phyloP scores from a whole-genome alignment of 208 protist species.

The Leishmania arabica region DNA sequence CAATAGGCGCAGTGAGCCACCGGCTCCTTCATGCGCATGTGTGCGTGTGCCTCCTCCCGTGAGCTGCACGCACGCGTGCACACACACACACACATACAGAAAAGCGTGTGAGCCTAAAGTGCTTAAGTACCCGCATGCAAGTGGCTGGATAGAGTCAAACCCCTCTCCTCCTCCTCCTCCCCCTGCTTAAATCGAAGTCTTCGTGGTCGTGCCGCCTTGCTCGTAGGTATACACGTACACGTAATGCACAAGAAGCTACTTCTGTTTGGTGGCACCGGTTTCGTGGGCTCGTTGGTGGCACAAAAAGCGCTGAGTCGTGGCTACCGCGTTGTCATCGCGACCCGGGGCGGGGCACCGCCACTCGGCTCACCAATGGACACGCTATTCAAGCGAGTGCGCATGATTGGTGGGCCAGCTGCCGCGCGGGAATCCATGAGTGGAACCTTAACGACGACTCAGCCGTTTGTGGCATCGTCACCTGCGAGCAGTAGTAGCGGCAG shows the following conservation, averaged over 20 bases:
- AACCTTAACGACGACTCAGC: not conserved
- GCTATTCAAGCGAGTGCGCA: slow-evolving; percentile 38
- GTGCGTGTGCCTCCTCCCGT: not conserved
- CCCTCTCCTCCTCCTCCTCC: too few relatives aligned
- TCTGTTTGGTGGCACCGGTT: slow-evolving; percentile 86
- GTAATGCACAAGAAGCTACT: slow-evolving; percentile 72
- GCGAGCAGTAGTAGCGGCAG: not conserved
- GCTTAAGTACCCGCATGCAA: not conserved
- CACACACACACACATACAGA: not conserved
- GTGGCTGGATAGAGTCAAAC: not conserved
- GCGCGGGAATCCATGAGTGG: slow-evolving; percentile 29
- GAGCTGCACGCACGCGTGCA: not conserved
- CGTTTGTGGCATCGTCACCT: slow-evolving; percentile 5
- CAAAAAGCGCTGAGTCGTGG: slow-evolving; percentile 62
- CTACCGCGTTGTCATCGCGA: slow-evolving; percentile 70
- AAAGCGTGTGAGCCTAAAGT: not conserved
- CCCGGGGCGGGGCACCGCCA: slow-evolving; percentile 53
- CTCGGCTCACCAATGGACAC: slow-evolving; percentile 41
- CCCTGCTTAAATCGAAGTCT: not conserved
- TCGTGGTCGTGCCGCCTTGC: not conserved
- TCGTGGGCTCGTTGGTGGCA: slow-evolving; percentile 67
- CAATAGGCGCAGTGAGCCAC: not conserved
- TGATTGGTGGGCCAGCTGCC: slow-evolving; percentile 44
- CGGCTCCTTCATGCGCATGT: not conserved
- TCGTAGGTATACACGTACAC: not conserved